Conservation (phyloP, 148 eudicot genomes). For the Talinum fruticosum region DNA sequence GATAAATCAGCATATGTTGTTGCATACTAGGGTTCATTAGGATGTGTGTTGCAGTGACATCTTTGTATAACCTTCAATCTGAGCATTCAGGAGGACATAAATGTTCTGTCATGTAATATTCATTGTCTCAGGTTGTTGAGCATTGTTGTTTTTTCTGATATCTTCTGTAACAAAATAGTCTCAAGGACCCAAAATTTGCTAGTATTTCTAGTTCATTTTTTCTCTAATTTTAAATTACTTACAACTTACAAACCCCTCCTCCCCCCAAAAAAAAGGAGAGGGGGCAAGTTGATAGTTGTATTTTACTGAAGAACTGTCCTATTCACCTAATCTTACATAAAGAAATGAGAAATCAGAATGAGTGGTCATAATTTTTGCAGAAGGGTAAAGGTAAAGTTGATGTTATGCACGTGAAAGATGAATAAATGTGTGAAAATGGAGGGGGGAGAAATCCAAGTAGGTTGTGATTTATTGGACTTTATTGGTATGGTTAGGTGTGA, state of each 20-base stretch:
- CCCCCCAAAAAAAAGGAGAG: background rate
- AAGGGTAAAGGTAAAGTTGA: background rate
- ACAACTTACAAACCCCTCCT: background rate
- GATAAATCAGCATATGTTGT: background rate
- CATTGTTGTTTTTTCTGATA: constrained; percentile 7
- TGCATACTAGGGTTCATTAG: constrained; percentile 2
- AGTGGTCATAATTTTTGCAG: background rate
- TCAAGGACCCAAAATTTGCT: background rate
- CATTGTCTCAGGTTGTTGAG: constrained; percentile 15
- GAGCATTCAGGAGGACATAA: background rate
- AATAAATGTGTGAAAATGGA: background rate
- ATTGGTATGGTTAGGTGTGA: background rate
- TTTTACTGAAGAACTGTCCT: background rate
- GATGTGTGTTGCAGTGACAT: constrained; percentile 6
- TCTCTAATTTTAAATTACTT: background rate
- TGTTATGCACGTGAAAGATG: background rate
- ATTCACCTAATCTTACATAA: background rate
- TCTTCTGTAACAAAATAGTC: constrained; percentile 21
- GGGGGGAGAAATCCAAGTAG: background rate
- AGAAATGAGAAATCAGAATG: background rate
- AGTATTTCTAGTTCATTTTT: constrained; percentile 13
- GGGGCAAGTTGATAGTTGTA: background rate
- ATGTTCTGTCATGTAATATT: background rate
- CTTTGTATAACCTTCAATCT: constrained; percentile 10
- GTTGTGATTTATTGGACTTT: background rate